These are phyloP conservation scores for Cryptococcus jaspeensis DNA, from an alignment of 1,284 basidiomycete species.

Conservation along the genomic window DNA sequence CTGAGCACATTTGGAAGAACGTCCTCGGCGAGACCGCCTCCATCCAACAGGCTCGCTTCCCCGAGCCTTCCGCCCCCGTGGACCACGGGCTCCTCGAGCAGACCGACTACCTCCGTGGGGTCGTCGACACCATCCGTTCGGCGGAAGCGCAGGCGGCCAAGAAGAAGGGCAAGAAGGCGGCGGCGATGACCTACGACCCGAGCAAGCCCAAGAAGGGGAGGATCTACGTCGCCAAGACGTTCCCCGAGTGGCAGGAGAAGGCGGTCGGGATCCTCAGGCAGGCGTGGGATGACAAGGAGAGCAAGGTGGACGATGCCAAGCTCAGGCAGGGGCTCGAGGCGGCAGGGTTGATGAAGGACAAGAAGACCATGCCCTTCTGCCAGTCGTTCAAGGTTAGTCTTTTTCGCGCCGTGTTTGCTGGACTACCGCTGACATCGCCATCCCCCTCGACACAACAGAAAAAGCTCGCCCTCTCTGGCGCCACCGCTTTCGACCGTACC, in stretches of 20 bases:
- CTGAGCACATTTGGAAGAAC: constrained; percentile 83
- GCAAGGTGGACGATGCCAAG: constrained; percentile 76
- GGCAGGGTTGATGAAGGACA: constrained; percentile 90
- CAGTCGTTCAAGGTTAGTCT: constrained; percentile 78
- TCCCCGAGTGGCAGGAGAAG: constrained; percentile 90
- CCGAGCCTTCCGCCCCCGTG: constrained; percentile 57
- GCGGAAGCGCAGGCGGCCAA: constrained; percentile 77
- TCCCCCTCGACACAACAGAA: constrained; percentile 43
- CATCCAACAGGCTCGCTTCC: constrained; percentile 69
- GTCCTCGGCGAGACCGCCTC: constrained; percentile 73
- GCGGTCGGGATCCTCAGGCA: constrained; percentile 72
- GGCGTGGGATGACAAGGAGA: constrained; percentile 61
- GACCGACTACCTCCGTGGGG: constrained; percentile 61
- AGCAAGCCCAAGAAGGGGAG: constrained; percentile 80
- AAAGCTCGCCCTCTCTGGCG: constrained; percentile 78
- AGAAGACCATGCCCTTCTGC: constrained; percentile 92
- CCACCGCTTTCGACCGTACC: constrained; percentile 80
- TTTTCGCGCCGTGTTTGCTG: no score
- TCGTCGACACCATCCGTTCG: constrained; percentile 70
- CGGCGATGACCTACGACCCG: constrained; percentile 63
- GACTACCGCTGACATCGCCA: neutral
- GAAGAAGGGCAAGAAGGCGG: constrained; percentile 56
- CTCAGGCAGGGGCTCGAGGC: constrained; percentile 68
- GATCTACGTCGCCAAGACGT: constrained; percentile 84
- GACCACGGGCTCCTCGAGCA: constrained; percentile 62